Base-by-base conservation (phyloP, 2,329 filamentous ascomycete species). In the Coniochaeta ligniaria region DNA sequence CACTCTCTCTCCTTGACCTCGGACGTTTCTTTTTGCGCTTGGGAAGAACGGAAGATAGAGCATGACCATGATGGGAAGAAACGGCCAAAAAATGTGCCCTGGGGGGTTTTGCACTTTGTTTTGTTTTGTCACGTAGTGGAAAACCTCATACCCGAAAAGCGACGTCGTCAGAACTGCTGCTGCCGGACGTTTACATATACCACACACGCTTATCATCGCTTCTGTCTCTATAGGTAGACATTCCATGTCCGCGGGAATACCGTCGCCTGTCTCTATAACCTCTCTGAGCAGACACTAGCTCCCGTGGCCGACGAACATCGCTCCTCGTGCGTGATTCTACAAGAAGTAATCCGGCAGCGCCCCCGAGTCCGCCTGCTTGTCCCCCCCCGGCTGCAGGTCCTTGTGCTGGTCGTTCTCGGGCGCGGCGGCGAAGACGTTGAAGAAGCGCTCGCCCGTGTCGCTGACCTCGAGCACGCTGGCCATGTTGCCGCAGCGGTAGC, bases 371-470 rank as follows among this genome's bases (percentile, higher is more conserved):
- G 80, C 81, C n/a, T 77, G 72, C 75, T 92, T 92, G 61, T 95
- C 91, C 68, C 84, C 83, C 62, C 86, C 84, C 62, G 88, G 84
- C 73, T 95, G 91, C 69, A 90, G 83, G 71, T 97, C 92, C 70
- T 96, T 90, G 72, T 96, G 90, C 66, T 88, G 78, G 72, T 98
- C 94, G 70, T 99, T 96, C 74, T 99, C 95, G 2, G 95, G 95
- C 31, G 95, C 94, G 3, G 95, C 95, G 60, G 96, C 92, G 73
- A 99, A 99, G 26, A 98, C 93, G 72, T 99, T 99, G 80, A 98
- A 99, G 75, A 91, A 96, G 62, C 94, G 83, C 75, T 96, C 92
- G 41, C 95, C 94, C 0, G 88, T 89, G 71, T 96, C 92, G 73
- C 92, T 94, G 61, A 99, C 95, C 76, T 99, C 95, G 41, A 99